Base-by-base conservation (phyloP, 495 filamentous ascomycete genomes). In the Penicillium tannophilum region DNA sequence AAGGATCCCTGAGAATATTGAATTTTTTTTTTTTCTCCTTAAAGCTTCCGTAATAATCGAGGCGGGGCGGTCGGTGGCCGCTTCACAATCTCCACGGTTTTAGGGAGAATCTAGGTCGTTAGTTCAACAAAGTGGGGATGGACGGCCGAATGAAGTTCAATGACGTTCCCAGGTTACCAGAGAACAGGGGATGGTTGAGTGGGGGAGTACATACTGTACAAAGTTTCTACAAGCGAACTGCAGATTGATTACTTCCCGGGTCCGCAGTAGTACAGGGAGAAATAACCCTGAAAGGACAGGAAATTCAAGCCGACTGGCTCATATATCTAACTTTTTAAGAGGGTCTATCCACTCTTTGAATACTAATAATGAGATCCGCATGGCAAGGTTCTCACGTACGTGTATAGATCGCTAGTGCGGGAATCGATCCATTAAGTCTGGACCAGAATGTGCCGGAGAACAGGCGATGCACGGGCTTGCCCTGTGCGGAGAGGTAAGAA, bases 1-100 rank as follows among this genome's bases (percentile, higher is more conserved):
- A 26, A 30, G 47, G 24, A 50, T 50, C 30, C 28, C 14, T 7
- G 12, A 33, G 6, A 31, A n/a, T 41, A 33, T 33, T 28, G 47
- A 26, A n/a, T 41, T 39, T 49, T 47, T 49, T 30, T 35, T 36
- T 51, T 39, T 54, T 54, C 52, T 43, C 52, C 35, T 54, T 42
- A 17, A 54, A 54, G 24, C 39, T 20, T 52, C 33, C 35, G 35
- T 42, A 54, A 54, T 54, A 42, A 43, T 43, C 9, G 14, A 36
- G 48, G 56, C 46, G 61, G 61, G 61, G 58, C 61, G 56, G 61
- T 63, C 61, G 56, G 56, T 63, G 56, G 41, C 46, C 55, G 52
- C 23, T 41, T 63, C 17, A 51, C 55, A 63, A 58, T 63, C 55
- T 63, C 60, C 60, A 54, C 60, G 60, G 52, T 51, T 42, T 56